Percentiles rank a stretch among this genome's conserved stretches.
Evolutionary conservation across 805 yeast species (phyloP).

Genomic region (Nakazawaea ishiwadae): DNA sequence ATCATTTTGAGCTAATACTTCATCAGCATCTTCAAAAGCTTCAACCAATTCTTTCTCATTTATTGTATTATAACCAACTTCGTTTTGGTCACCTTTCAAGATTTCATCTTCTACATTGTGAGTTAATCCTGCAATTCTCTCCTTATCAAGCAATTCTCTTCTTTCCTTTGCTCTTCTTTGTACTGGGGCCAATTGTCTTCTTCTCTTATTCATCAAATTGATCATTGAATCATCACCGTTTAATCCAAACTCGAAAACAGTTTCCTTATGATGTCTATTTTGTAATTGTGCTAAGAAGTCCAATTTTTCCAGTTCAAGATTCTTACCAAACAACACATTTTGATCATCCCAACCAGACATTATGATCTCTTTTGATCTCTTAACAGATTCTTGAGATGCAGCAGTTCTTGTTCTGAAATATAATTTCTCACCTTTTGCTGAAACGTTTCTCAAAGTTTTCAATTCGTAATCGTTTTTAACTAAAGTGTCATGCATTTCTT

Average conservation of each 20-base stretch:
- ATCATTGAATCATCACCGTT: constrained; percentile 67
- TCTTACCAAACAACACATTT: constrained; percentile 73
- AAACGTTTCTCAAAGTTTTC: constrained; percentile 58
- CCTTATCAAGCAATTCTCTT: constrained; percentile 62
- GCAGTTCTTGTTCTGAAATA: constrained; percentile 81
- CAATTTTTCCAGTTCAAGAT: constrained; percentile 68
- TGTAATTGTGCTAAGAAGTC: constrained; percentile 66
- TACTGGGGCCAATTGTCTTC: constrained; percentile 84
- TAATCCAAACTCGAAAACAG: constrained; percentile 87
- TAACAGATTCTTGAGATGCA: constrained; percentile 83
- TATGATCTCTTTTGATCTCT: constrained; percentile 75
- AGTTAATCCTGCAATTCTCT: constrained; percentile 68
- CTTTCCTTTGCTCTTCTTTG: constrained; percentile 75
- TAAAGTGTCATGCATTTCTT: constrained; percentile 65
- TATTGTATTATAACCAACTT: constrained; percentile 29
- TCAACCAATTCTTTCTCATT: constrained; percentile 43
- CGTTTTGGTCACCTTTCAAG: constrained; percentile 43
- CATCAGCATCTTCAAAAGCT: constrained; percentile 51
- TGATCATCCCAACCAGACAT: constrained; percentile 86
- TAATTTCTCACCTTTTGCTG: constrained; percentile 82
- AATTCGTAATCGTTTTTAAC: constrained; percentile 66
- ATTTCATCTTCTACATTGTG: constrained; percentile 74
- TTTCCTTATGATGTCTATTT: constrained; percentile 71
- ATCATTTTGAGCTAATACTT: constrained; percentile 24
- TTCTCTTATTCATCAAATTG: constrained; percentile 78